These are phyloP conservation scores for Carex kokanica DNA, from an alignment of 176 grass and related monocot genomes.

Conservation along the genomic window DNA sequence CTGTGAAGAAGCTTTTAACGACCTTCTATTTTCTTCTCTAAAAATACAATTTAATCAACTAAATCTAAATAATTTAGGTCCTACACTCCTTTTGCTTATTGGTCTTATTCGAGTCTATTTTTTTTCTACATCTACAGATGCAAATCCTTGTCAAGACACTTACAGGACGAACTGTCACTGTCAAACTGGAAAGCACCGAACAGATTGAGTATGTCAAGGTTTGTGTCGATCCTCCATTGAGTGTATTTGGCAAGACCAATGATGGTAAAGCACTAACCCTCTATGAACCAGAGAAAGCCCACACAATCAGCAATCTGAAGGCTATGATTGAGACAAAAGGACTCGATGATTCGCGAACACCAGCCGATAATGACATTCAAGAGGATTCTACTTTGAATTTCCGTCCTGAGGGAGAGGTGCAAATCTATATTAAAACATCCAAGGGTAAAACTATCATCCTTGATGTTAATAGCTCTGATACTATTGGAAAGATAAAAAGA, in stretches of 20 bases:
- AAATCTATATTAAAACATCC: too few species aligned
- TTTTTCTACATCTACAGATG: not conserved
- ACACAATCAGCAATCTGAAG: too few species aligned
- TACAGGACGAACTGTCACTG: slow-evolving; percentile 18
- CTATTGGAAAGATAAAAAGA: too few species aligned
- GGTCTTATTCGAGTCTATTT: not conserved
- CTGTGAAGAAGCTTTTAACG: too few species aligned
- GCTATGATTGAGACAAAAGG: not conserved
- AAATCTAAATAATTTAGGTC: not conserved
- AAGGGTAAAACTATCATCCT: too few species aligned
- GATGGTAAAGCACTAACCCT: not conserved
- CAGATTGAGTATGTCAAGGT: not conserved
- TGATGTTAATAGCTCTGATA: too few species aligned
- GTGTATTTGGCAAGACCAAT: not conserved
- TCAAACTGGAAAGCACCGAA: slow-evolving; percentile 19
- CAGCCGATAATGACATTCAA: not conserved
- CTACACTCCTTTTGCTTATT: not conserved
- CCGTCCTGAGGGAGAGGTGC: too few species aligned
- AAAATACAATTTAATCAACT: not conserved
- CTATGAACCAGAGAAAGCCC: too few species aligned
- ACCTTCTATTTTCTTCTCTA: too few species aligned
- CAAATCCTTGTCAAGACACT: slow-evolving; percentile 33
- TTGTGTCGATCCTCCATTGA: not conserved
- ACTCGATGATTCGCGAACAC: not conserved
- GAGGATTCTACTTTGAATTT: not conserved